Conservation (phyloP, 2,329 filamentous ascomycete species). For the Lecanicillium sp. region DNA sequence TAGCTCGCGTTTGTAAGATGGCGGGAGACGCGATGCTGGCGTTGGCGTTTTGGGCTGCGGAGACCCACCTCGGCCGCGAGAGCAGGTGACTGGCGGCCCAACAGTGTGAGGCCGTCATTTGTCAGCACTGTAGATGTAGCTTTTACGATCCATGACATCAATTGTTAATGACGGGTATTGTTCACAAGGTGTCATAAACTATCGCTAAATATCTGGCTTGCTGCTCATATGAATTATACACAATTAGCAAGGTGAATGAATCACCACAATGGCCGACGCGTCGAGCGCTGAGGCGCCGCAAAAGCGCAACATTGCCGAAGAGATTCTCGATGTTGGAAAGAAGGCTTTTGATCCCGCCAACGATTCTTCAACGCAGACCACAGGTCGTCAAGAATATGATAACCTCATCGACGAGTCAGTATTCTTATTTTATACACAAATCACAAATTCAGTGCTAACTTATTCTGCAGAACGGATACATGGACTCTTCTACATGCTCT, state of each 20-base stretch:
- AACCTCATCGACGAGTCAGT: constrained; percentile 41
- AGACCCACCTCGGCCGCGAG: constrained; percentile 2
- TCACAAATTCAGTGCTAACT: background rate
- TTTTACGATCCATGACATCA: no score
- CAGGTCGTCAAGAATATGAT: constrained; percentile 31
- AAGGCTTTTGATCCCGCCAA: constrained; percentile 40
- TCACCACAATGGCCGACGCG: constrained; percentile 19
- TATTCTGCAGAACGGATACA: constrained; percentile 23
- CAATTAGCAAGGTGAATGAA: background rate
- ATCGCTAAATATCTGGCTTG: no score
- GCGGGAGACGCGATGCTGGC: constrained; percentile 1
- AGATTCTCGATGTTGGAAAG: constrained; percentile 31
- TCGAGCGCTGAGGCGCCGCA: constrained; percentile 12
- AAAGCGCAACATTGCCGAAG: constrained; percentile 24
- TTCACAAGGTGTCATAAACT: no score
- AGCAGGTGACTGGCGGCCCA: constrained; percentile 9
- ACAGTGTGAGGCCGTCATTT: constrained; percentile 7
- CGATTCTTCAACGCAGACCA: constrained; percentile 23
- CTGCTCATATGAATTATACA: no score
- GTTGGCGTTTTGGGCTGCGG: background rate
- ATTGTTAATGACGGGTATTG: no score
- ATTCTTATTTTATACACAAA: background rate
- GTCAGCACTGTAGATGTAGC: no score
- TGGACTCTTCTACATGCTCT: constrained; percentile 52
- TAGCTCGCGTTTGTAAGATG: no score